phyloP scores from a whole-genome alignment of 2,329 filamentous ascomycete genomes.

The Ophidiomyces ophidiicola region DNA sequence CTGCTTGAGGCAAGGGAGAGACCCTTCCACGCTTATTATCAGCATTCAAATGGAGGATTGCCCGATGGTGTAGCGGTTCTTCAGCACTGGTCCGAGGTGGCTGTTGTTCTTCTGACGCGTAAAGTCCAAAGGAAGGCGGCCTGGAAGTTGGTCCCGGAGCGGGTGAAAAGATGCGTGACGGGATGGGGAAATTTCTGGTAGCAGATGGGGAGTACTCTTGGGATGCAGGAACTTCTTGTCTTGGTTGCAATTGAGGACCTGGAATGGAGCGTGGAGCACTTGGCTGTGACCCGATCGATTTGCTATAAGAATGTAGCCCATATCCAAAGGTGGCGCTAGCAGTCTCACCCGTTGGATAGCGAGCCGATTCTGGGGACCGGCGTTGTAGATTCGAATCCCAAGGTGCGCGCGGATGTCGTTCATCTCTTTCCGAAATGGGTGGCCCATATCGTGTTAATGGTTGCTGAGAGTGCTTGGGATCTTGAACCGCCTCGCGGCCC shows the following conservation, averaged over 20 bases:
- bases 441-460: constrained; percentile 21
- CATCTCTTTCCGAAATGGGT: constrained; percentile 27
- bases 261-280: constrained; percentile 23
- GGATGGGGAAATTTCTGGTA: constrained; percentile 16
- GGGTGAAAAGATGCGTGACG: constrained; percentile 26
- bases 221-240: constrained; percentile 25
- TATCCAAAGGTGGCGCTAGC: constrained; percentile 28
- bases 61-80: constrained; percentile 49
- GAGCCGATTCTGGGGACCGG: constrained; percentile 29
- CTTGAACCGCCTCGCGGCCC: constrained; percentile 26
- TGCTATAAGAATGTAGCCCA: constrained; percentile 32
- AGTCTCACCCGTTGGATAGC: constrained; percentile 24
- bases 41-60: constrained; percentile 52
- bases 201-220: constrained; percentile 21
- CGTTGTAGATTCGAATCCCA: constrained; percentile 33
- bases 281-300: constrained; percentile 31
- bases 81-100: constrained; percentile 38
- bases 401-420: constrained; percentile 20
- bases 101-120: constrained; percentile 27
- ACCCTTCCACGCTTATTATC: constrained; percentile 73
- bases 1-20: constrained; percentile 82
- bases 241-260: constrained; percentile 24
- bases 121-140: constrained; percentile 13
- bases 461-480: constrained; percentile 22
- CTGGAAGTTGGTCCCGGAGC: constrained; percentile 23